Evolutionary conservation across 495 filamentous ascomycete species (phyloP).

Genomic region (Daldinia concentrica): DNA sequence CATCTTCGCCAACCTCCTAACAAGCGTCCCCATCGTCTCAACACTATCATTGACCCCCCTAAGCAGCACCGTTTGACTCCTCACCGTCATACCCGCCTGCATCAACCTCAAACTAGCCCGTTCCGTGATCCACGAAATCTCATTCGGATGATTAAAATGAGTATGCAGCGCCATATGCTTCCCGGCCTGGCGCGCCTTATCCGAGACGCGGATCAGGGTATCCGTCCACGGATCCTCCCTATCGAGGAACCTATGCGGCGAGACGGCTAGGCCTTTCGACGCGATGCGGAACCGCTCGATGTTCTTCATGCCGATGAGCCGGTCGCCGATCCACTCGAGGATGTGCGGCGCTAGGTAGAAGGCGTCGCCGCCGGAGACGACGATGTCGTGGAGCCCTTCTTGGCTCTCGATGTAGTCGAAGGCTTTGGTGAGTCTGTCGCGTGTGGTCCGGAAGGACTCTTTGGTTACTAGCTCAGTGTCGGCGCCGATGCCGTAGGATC

Average conservation of each 20-base stretch:
- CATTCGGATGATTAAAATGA: slow-evolving; percentile 68
- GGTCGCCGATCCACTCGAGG: slow-evolving; percentile 51
- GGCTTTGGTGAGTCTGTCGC: slow-evolving; percentile 55
- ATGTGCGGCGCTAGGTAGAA: slow-evolving; percentile 57
- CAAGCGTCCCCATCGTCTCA: slow-evolving; percentile 61
- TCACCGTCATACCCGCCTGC: slow-evolving; percentile 59
- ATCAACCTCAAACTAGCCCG: slow-evolving; percentile 60
- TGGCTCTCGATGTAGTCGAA: slow-evolving; percentile 62
- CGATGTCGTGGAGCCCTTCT: slow-evolving; percentile 61
- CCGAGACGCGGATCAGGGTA: slow-evolving; percentile 57
- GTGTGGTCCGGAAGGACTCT: slow-evolving; percentile 53
- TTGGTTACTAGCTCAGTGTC: slow-evolving; percentile 62
- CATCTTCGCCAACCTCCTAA: slow-evolving; percentile 62
- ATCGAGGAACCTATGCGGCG: slow-evolving; percentile 61
- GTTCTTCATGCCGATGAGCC: slow-evolving; percentile 51
- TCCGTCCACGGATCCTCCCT: slow-evolving; percentile 60
- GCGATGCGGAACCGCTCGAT: slow-evolving; percentile 65
- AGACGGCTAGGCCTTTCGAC: slow-evolving; percentile 64
- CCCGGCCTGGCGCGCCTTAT: slow-evolving; percentile 57
- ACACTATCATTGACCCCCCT: slow-evolving; percentile 64
- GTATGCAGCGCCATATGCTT: slow-evolving; percentile 69
- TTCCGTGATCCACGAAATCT: slow-evolving; percentile 67
- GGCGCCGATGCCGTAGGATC: slow-evolving; percentile 65
- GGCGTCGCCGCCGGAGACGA: slow-evolving; percentile 67
- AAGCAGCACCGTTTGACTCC: slow-evolving; percentile 64